These are phyloP conservation scores for Starmerella etchellsii DNA, from an alignment of 805 yeast genomes.

Conservation along the genomic window DNA sequence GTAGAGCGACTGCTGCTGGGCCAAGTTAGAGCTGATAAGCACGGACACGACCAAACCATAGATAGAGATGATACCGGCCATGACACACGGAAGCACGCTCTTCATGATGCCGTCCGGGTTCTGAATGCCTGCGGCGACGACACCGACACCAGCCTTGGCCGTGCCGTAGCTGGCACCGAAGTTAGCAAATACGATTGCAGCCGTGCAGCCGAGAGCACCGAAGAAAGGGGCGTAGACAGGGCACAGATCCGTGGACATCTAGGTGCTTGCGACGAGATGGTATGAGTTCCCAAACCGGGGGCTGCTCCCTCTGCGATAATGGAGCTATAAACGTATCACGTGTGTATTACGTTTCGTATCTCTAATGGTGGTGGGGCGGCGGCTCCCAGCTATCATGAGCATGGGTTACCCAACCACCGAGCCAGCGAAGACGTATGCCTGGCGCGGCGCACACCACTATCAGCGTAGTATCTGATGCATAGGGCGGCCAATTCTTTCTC, in stretches of 20 bases:
- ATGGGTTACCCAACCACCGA: too few relatives aligned
- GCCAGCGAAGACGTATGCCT: too few relatives aligned
- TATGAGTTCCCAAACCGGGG: background rate
- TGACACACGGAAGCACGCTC: constrained; percentile 91
- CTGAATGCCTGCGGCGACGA: constrained; percentile 93
- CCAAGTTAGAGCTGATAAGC: constrained; percentile 76
- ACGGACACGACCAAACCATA: constrained; percentile 96
- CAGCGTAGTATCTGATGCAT: too few relatives aligned
- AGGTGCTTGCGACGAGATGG: background rate
- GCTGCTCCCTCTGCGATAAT: background rate
- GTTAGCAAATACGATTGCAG: constrained; percentile 97
- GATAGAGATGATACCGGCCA: constrained; percentile 99
- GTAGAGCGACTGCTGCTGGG: constrained; percentile 83
- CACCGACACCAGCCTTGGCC: constrained; percentile 98
- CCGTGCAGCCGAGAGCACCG: constrained; percentile 98
- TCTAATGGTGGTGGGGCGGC: too few relatives aligned
- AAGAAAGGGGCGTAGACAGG: constrained; percentile 59
- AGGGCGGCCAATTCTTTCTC: too few relatives aligned
- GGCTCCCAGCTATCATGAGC: too few relatives aligned
- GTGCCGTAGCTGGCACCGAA: constrained; percentile 99
- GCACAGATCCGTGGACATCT: constrained; percentile 22
- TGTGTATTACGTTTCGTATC: background rate
- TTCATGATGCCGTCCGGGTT: constrained; percentile 81
- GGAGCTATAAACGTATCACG: constrained; percentile 1
- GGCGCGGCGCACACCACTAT: too few relatives aligned